Evolutionary conservation across 352 stramenopile species (phyloP), one percentile per base, ranked within the genome.

Genomic region (Globisporangium irregulare): DNA sequence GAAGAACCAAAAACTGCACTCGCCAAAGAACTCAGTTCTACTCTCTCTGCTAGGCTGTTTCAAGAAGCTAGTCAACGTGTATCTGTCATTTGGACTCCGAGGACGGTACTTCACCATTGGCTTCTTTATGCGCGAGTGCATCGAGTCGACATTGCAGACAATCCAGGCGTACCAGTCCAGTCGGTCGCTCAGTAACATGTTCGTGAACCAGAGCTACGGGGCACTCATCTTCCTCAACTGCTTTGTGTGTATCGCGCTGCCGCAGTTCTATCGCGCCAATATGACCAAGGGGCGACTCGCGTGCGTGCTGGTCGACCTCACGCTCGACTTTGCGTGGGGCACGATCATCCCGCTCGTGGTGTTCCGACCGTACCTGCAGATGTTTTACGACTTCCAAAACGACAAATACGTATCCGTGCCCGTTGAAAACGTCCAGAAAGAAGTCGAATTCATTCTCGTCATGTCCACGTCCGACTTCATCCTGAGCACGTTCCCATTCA

Each of bases 321-420:
- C 62, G 41, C 66, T 78, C 8, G 69, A 75, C 41, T 75, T 73
- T 24, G 59, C 68, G 5, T 78, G 72, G 69, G 72, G 72, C 1
- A 63, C 51, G 1, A 7, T 75, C 7, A 38, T 78, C 25, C 72
- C 72, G 3, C 29, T 73, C 14, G 62, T 66, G 62, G 59, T 75
- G 58, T 66, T 69, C 27, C 56, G 64, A 18, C 65, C 69, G 18
- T 71, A 71, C 12, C 14, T 70, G 7, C 32, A 41, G 1, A n/a
- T 71, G 9, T 56, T 46, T n/a, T 68, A 41, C 15, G n/a, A 55
- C 36, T 55, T 56, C 25, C 43, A 61, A 24, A 10, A 25, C 8
- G 29, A 34, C 2, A 20, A 56, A 2, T 55, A 25, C 8, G 50
- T 38, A 3, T 6, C 29, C 0, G 43, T 64, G 27, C 20, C 6